Evolutionary conservation across 2,329 filamentous ascomycete species (phyloP).

Genomic region (Penicillium vulpinum): DNA sequence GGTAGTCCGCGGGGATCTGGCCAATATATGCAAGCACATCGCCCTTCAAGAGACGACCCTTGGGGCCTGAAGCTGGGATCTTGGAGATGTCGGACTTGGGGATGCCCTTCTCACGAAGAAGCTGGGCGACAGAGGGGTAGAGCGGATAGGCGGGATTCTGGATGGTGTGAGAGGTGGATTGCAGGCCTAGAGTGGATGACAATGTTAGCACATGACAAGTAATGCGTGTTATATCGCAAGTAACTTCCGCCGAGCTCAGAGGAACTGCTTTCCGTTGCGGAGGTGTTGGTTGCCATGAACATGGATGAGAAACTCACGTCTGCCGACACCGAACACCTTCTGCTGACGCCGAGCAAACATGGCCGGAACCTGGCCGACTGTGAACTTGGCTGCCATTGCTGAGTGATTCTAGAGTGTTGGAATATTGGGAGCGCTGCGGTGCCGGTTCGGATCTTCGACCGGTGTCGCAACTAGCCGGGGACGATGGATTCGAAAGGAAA

Average conservation of each 20-base stretch:
- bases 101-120: slow-evolving; percentile 77
- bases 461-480: slow-evolving; percentile 21
- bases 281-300: not conserved
- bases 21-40: slow-evolving; percentile 91
- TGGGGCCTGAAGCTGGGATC: slow-evolving; percentile 84
- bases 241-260: not conserved
- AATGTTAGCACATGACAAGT: slow-evolving; percentile 7
- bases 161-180: slow-evolving; percentile 35
- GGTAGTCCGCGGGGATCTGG: slow-evolving; percentile 69
- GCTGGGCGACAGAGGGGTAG: slow-evolving; percentile 75
- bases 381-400: slow-evolving; percentile 37
- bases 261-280: not conserved
- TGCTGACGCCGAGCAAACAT: slow-evolving; percentile 39
- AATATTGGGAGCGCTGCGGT: slow-evolving; percentile 10
- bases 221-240: not conserved
- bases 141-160: slow-evolving; percentile 51
- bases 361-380: slow-evolving; percentile 35
- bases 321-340: slow-evolving; percentile 29
- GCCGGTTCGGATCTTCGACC: slow-evolving; percentile 16
- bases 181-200: slow-evolving; percentile 29
- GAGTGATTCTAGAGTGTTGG: slow-evolving; percentile 5
- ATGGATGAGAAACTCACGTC: slow-evolving; percentile 34
- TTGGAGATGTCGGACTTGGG: slow-evolving; percentile 72
- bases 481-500: slow-evolving; percentile 24
- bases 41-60: slow-evolving; percentile 87